phyloP scores from a whole-genome alignment of 495 filamentous ascomycete species.

The Venustampulla echinocandica region DNA sequence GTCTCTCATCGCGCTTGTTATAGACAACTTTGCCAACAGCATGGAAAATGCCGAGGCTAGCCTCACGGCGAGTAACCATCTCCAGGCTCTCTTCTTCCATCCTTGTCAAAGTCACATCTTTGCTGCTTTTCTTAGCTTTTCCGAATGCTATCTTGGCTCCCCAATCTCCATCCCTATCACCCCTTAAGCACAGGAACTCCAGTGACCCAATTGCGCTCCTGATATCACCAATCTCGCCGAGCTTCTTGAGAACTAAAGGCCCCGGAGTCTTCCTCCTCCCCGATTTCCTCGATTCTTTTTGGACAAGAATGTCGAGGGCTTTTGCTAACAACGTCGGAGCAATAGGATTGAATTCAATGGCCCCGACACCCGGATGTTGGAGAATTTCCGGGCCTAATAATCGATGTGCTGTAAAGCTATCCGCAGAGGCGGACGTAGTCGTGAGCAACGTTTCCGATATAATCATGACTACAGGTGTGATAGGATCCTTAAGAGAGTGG shows the following conservation, averaged over 20 bases:
- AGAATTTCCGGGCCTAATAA: slow-evolving; percentile 79
- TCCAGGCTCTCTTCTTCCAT: slow-evolving; percentile 65
- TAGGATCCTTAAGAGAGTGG: slow-evolving; percentile 20
- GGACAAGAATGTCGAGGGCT: slow-evolving; percentile 67
- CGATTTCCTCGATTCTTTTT: slow-evolving; percentile 69
- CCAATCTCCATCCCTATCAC: slow-evolving; percentile 56
- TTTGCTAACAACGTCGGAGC: slow-evolving; percentile 80
- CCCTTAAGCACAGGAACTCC: slow-evolving; percentile 80
- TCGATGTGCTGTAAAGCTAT: slow-evolving; percentile 84
- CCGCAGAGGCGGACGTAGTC: slow-evolving; percentile 63
- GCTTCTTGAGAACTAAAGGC: slow-evolving; percentile 57
- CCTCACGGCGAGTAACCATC: slow-evolving; percentile 73
- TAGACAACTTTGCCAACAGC: slow-evolving; percentile 91
- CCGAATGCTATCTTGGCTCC: slow-evolving; percentile 52
- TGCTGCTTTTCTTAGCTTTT: slow-evolving; percentile 49
- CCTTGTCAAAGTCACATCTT: slow-evolving; percentile 49
- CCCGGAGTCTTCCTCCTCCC: slow-evolving; percentile 59
- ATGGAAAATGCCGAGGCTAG: slow-evolving; percentile 87
- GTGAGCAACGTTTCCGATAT: slow-evolving; percentile 80
- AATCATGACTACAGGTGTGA: slow-evolving; percentile 77
- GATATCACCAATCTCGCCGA: slow-evolving; percentile 82
- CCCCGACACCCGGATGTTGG: slow-evolving; percentile 60
- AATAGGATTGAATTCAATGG: slow-evolving; percentile 87
- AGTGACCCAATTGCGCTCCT: slow-evolving; percentile 82
- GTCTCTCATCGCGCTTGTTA: slow-evolving; percentile 64